Percentiles rank a stretch among this genome's conserved stretches.
phyloP scores from a whole-genome alignment of 345 rosid species.

The Boechera divaricarpa region DNA sequence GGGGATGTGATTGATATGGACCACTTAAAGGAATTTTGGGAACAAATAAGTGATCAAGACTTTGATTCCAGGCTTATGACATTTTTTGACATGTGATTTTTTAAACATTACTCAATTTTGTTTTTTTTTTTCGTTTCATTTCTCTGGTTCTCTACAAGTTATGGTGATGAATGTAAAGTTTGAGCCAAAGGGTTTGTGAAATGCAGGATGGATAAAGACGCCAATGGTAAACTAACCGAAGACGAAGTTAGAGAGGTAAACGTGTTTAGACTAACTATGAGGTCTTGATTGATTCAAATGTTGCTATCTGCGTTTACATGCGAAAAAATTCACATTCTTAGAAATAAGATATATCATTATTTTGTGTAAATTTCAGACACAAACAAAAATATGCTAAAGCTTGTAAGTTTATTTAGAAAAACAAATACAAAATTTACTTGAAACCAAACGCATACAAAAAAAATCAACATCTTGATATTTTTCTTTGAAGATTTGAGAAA shows the following conservation, averaged over 20 bases:
- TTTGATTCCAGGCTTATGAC: conserved; percentile 72
- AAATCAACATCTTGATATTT: too few species aligned
- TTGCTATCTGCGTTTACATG: not conserved
- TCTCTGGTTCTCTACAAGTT: conserved; percentile 4
- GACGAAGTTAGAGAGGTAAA: conserved; percentile 67
- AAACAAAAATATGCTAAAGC: not conserved
- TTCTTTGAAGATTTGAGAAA: not conserved
- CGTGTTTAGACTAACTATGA: not conserved
- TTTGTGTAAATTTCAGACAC: not conserved
- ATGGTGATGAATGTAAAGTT: conserved; percentile 3
- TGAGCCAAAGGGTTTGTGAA: conserved; percentile 4
- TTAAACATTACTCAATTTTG: not conserved
- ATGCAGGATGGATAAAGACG: conserved; percentile 78
- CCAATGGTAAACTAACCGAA: conserved; percentile 69
- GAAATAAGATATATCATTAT: too few species aligned
- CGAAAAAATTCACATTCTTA: too few species aligned
- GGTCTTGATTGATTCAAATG: conserved; percentile 3
- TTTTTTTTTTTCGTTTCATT: not conserved
- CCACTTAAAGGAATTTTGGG: conserved; percentile 64
- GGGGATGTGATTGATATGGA: conserved; percentile 53
- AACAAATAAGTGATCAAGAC: conserved; percentile 65
- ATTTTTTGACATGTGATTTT: conserved; percentile 68
- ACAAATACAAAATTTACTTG: not conserved
- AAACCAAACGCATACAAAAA: too few species aligned
- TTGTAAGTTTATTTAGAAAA: not conserved